phyloP scores from a whole-genome alignment of 2,329 filamentous ascomycete species.

The Fulvia fulva region DNA sequence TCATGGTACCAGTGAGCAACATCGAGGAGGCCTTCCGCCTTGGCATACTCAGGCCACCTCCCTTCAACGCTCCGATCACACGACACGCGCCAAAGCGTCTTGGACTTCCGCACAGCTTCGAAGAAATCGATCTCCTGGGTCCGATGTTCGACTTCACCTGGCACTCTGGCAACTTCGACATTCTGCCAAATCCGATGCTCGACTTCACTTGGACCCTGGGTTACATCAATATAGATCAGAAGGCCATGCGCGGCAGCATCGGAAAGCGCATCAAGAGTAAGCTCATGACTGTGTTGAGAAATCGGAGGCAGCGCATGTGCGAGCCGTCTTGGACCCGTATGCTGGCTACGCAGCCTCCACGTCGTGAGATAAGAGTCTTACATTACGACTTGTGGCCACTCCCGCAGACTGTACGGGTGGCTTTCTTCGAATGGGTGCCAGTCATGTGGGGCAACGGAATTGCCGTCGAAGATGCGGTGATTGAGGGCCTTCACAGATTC shows the following conservation, averaged over 20 bases:
- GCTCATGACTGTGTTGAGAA: background rate
- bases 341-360: background rate
- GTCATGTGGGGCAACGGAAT: too few relatives aligned
- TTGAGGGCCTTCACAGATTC: background rate
- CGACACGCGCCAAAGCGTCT: background rate
- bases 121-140: background rate
- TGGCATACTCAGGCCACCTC: background rate
- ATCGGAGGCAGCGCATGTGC: background rate
- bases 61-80: background rate
- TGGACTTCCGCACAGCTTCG: background rate
- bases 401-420: background rate
- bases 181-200: background rate
- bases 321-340: background rate
- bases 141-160: background rate
- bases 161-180: too few relatives aligned
- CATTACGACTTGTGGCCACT: background rate
- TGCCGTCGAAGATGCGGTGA: too few relatives aligned
- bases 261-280: background rate
- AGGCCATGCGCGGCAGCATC: too few relatives aligned
- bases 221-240: background rate
- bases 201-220: background rate
- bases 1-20: background rate
- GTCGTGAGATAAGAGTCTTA: background rate
- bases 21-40: background rate
- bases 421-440: background rate